Evolutionary conservation across 352 stramenopile genomes (phyloP), one percentile per base, ranked within the genome.

Genomic region (Phytophthora tentaculata): DNA sequence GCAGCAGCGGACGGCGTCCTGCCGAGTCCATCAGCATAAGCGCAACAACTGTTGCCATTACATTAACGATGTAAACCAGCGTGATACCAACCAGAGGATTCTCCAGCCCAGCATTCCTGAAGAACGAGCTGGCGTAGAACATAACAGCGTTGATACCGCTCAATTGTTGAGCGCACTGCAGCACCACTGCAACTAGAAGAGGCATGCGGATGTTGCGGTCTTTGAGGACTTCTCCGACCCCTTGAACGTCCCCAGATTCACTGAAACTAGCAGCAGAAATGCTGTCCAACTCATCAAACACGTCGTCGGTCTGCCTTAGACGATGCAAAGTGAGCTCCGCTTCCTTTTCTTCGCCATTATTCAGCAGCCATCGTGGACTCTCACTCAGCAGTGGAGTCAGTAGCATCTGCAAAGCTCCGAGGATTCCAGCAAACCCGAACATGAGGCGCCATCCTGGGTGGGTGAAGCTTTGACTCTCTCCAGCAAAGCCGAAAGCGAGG

Each of bases 61-160:
- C 84, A 41, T 92, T 92, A 22, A 92, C 74, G 5, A 81, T 72
- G 54, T 84, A 87, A 5, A 92, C 84, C 13, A 92, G 62, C n/a
- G 69, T 81, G 16, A 86, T 80, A 7, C 84, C 84, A 8, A 84
- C 66, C 12, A 90, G 71, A 23, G 84, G 81, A 59, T 92, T 77
- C 29, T 84, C 64, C 26, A 92, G 63, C 0, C 83, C 80, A 0
- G 88, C 84, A 39, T 76, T 86, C 64, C 83, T 59, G 64, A 92
- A 89, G 52, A 92, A 92, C 28, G 77, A 86, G 48, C 76, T 92
- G 0, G 84, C 82, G 77, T 92, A 92, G 67, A 90, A 92, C 84
- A 92, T 92, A 56, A 92, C 84, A 41, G 84, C 84, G 61, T 90
- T 92, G 51, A 92, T 92, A 12, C 84, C 84, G 17, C 77, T 88